Percentiles rank a stretch among this genome's conserved stretches.
Conservation (phyloP, 2,329 filamentous ascomycete species). For the Cladosporium sp. region DNA sequence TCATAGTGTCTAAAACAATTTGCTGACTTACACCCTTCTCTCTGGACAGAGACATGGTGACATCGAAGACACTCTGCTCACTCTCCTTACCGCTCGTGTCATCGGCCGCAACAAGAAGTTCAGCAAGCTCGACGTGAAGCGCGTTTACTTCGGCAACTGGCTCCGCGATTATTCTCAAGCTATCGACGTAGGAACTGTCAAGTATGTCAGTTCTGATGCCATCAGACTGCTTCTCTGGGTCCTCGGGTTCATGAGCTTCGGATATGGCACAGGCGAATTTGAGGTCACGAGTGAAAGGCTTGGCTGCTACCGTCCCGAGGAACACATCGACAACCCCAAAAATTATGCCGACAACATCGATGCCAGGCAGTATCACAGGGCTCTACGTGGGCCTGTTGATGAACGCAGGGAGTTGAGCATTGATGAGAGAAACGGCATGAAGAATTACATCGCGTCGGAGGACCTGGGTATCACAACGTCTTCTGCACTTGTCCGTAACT, state of each 20-base stretch:
- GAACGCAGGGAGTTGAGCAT: slow-evolving; percentile 74
- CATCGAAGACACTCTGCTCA: slow-evolving; percentile 49
- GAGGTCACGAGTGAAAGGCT: slow-evolving; percentile 53
- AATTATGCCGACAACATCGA: slow-evolving; percentile 79
- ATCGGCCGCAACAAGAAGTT: slow-evolving; percentile 66
- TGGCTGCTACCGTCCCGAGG: slow-evolving; percentile 48
- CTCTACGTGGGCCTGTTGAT: slow-evolving; percentile 78
- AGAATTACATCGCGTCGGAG: slow-evolving; percentile 94
- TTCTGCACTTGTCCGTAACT: slow-evolving; percentile 67
- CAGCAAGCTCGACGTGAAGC: slow-evolving; percentile 62
- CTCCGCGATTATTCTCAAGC: slow-evolving; percentile 51
- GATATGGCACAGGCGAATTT: slow-evolving; percentile 54
- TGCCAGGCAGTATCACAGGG: slow-evolving; percentile 74
- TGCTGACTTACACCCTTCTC: too few species aligned
- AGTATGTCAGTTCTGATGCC: slow-evolving; percentile 51
- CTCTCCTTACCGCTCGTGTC: slow-evolving; percentile 36
- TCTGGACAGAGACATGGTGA: slow-evolving; percentile 42
- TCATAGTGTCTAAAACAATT: too few species aligned
- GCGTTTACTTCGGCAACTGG: slow-evolving; percentile 41
- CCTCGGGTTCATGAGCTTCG: slow-evolving; percentile 54
- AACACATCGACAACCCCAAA: slow-evolving; percentile 51
- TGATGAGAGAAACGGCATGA: slow-evolving; percentile 59
- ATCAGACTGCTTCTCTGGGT: slow-evolving; percentile 55
- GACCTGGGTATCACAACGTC: slow-evolving; percentile 74
- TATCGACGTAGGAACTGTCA: slow-evolving; percentile 52